Evolutionary conservation across 2,329 filamentous ascomycete genomes (phyloP).

Genomic region (Fusarium tupiense): DNA sequence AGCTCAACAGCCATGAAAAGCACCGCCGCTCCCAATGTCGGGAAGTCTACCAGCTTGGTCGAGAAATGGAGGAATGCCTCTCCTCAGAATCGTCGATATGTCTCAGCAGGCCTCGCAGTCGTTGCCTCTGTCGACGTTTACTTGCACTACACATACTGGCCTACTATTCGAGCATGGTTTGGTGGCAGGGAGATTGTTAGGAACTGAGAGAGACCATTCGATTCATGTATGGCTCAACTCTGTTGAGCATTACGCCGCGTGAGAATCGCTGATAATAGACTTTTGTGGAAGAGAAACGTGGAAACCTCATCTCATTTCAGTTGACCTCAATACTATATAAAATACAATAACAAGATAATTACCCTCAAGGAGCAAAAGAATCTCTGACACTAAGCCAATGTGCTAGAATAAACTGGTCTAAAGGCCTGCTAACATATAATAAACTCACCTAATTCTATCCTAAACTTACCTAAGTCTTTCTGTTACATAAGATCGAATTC

Average conservation of each 20-base stretch:
- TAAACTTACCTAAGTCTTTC: background rate
- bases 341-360: background rate
- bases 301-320: background rate
- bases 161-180: conserved; percentile 25
- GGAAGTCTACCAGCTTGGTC: background rate
- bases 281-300: background rate
- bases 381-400: background rate
- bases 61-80: conserved; percentile 44
- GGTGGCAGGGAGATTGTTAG: background rate
- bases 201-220: background rate
- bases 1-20: conserved; percentile 28
- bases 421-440: background rate
- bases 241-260: too few species aligned
- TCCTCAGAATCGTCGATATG: conserved; percentile 41
- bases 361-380: background rate
- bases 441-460: background rate
- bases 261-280: background rate
- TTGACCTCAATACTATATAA: background rate
- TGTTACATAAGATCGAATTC: background rate
- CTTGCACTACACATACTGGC: conserved; percentile 44
- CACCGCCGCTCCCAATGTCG: background rate
- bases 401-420: background rate
- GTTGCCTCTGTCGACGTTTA: conserved; percentile 39
- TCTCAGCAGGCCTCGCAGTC: conserved; percentile 30
- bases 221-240: background rate